phyloP scores from a whole-genome alignment of 441 rosid genomes.

The Populus hybrid region DNA sequence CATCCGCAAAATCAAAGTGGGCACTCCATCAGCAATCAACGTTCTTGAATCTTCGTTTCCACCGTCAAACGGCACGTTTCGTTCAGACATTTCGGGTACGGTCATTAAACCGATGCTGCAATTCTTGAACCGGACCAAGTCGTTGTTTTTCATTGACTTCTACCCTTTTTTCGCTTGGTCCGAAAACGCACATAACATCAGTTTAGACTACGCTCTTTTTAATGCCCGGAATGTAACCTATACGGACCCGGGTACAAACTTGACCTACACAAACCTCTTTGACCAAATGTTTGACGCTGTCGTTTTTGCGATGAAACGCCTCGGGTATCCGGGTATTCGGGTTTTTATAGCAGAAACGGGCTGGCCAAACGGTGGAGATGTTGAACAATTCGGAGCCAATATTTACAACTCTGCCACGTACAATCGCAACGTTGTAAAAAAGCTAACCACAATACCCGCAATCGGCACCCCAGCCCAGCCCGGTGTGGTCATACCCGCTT shows the following conservation, averaged over 20 bases:
- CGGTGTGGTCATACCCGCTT: slow-evolving; percentile 47
- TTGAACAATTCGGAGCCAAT: slow-evolving; percentile 86
- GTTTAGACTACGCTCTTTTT: slow-evolving; percentile 63
- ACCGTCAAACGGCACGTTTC: slow-evolving; percentile 75
- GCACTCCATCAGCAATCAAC: slow-evolving; percentile 45
- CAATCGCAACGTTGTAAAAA: slow-evolving; percentile 67
- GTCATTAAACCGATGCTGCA: slow-evolving; percentile 72
- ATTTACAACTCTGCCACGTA: slow-evolving; percentile 79
- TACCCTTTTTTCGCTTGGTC: slow-evolving; percentile 83
- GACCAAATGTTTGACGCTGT: slow-evolving; percentile 84
- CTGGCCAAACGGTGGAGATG: slow-evolving; percentile 86
- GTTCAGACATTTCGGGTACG: slow-evolving; percentile 46
- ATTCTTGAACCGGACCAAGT: slow-evolving; percentile 76
- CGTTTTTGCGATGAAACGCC: slow-evolving; percentile 67
- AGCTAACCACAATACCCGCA: slow-evolving; percentile 49
- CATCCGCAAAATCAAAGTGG: slow-evolving; percentile 19
- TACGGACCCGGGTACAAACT: slow-evolving; percentile 59
- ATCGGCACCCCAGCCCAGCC: slow-evolving; percentile 85
- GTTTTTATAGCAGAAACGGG: slow-evolving; percentile 92
- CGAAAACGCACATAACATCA: slow-evolving; percentile 42
- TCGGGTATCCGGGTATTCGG: slow-evolving; percentile 66
- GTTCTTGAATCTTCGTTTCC: slow-evolving; percentile 71
- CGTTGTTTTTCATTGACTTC: slow-evolving; percentile 67
- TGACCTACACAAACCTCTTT: slow-evolving; percentile 72
- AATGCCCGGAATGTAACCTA: slow-evolving; percentile 46